Evolutionary conservation across 805 yeast genomes (phyloP), one percentile per base, ranked within the genome.

Genomic region (Pichia phayaonensis): DNA sequence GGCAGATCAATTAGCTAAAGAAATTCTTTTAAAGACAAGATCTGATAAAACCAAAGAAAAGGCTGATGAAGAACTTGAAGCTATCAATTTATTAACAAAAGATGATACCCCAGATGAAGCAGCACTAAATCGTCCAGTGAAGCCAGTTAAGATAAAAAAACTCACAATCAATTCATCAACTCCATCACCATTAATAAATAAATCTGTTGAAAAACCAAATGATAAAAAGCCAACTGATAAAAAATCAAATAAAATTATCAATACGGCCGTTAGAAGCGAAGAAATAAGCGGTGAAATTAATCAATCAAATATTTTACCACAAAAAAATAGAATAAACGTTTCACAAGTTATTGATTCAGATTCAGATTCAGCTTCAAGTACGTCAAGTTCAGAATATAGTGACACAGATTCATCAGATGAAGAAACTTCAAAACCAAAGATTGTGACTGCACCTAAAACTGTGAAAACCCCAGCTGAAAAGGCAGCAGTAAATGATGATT

Each of bases 391-490:
- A n/a, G 16, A 56, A 51, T 26, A 38, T 12, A 43, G 22, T 2
- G 65, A 56, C 7, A 55, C 64, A 4, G 64, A 60, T 23, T 55
- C 60, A 1, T 55, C 56, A 13, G 61, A 61, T 1, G 55, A 64
- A 27, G 40, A 56, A 4, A 53, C 52, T 5, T 61, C 58, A 29
- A 69, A 64, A 42, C 69, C 72, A 49, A 66, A 77, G 51, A 69
- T 74, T 20, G 81, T 77, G 5, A 71, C 72, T 40, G 71, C 79
- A 2, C 81, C 81, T 27, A 54, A 34, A 23, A 11, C 36, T n/a
- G 16, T 27, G 11, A 24, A 20, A 6, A 34, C 12, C 4, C n/a
- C 23, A 10, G 8, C n/a, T n/a, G n/a, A 5, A 16, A 26, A 24
- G 16, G 20, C 44, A 10, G 20, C 44, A 7, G 27, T 7, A 8